Evolutionary conservation across 352 stramenopile genomes (phyloP).

Genomic region (Phytophthora pinifolia): DNA sequence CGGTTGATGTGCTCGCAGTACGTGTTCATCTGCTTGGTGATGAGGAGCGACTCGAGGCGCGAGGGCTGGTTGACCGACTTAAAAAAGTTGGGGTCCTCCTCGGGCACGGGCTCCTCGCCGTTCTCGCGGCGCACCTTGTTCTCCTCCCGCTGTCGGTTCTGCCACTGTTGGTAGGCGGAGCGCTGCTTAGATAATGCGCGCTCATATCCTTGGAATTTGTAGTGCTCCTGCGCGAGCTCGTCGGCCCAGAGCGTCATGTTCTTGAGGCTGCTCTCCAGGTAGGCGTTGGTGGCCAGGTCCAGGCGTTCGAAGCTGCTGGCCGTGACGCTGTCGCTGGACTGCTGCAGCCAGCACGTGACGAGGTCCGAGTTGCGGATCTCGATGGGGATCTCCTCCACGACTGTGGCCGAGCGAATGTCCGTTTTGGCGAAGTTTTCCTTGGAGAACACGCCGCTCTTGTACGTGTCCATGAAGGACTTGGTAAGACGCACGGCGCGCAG

Average conservation of each 20-base stretch:
- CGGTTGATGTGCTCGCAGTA: slow-evolving; percentile 93
- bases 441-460: slow-evolving; percentile 83
- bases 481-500: slow-evolving; percentile 97
- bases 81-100: slow-evolving; percentile 87
- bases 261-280: slow-evolving; percentile 98
- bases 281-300: slow-evolving; percentile 95
- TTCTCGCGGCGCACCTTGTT: slow-evolving; percentile 86
- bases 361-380: slow-evolving; percentile 95
- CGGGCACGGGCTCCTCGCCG: slow-evolving; percentile 71
- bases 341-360: slow-evolving; percentile 93
- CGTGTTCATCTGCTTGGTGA: slow-evolving; percentile 93
- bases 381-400: slow-evolving; percentile 97
- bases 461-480: slow-evolving; percentile 92
- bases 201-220: slow-evolving; percentile 92
- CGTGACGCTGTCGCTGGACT: slow-evolving; percentile 71
- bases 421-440: slow-evolving; percentile 86
- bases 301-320: slow-evolving; percentile 93
- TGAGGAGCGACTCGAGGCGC: slow-evolving; percentile 86
- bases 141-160: slow-evolving; percentile 86
- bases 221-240: slow-evolving; percentile 96
- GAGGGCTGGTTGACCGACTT: slow-evolving; percentile 88
- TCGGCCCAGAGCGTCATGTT: slow-evolving; percentile 98
- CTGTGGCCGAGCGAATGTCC: slow-evolving; percentile 82
- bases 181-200: slow-evolving; percentile 86
- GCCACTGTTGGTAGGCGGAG: slow-evolving; percentile 81